Conservation (phyloP, 1,139 yeast genomes). For the Schwanniomyces etchellsii region DNA sequence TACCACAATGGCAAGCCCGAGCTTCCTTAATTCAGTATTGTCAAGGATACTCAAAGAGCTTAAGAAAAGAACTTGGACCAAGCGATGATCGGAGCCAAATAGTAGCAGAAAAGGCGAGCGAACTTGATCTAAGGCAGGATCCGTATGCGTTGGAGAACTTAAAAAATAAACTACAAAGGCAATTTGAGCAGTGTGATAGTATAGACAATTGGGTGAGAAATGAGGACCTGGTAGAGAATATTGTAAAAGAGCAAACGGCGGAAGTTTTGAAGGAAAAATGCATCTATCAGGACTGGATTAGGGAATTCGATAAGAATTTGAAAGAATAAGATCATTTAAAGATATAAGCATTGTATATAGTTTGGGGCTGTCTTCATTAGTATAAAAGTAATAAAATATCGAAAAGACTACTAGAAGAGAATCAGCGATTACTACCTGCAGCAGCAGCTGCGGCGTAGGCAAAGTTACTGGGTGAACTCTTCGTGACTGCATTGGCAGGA, state of each 20-base stretch:
- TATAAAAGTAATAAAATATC: no score
- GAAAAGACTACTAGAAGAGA: no score
- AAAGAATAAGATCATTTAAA: slow-evolving; percentile 1
- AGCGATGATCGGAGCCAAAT: background rate
- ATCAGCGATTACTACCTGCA: slow-evolving; percentile 39
- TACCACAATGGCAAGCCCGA: slow-evolving; percentile 35
- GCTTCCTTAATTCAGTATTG: slow-evolving; percentile 27
- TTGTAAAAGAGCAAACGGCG: slow-evolving; percentile 29
- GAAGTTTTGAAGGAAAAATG: slow-evolving; percentile 33
- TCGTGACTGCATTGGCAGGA: background rate
- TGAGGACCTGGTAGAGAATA: slow-evolving; percentile 29
- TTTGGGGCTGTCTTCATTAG: no score
- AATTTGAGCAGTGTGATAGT: slow-evolving; percentile 20
- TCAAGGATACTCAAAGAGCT: slow-evolving; percentile 16
- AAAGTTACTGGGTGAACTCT: slow-evolving; percentile 20
- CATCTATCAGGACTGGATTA: slow-evolving; percentile 31
- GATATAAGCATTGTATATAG: no score
- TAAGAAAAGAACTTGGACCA: slow-evolving; percentile 14
- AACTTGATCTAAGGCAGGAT: slow-evolving; percentile 30
- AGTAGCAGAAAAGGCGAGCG: slow-evolving; percentile 1
- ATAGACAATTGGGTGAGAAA: slow-evolving; percentile 35
- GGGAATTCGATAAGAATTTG: slow-evolving; percentile 11
- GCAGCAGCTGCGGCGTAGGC: slow-evolving; percentile 49
- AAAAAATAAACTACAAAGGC: slow-evolving; percentile 16
- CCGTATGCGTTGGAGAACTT: slow-evolving; percentile 34